Evolutionary conservation across 768 basidiomycete species (phyloP), one percentile per base, ranked within the genome.

Genomic region (Leucocoprinus birnbaumii): DNA sequence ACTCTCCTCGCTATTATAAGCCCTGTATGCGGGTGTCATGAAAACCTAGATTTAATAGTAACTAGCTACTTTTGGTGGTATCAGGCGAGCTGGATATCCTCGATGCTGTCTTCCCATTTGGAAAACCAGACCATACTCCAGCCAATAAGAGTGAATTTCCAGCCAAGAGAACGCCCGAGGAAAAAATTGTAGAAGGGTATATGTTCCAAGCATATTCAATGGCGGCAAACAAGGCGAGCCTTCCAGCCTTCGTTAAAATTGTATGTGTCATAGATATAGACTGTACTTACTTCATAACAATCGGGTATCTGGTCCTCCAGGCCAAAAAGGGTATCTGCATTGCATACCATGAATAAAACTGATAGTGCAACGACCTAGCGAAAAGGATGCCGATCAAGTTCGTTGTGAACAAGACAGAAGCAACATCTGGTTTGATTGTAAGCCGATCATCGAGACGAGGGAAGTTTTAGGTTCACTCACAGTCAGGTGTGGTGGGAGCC

Each of bases 331-430:
- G 93, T 31, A 96, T 68, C 62, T 95, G 92, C 54, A 91, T 87
- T 9, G 88, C 91, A 66, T 98, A 98, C 97, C 97, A 99, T 4
- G 91, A 86, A 68, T 97, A 97, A 70, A 99, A 99, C 62, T 99
- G 97, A 66, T 98, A 98, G 66, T 99, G 97, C 42, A 99, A 73
- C 9, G 96, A 98, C 18, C 97, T 84, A 19, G 97, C 92, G 66
- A 91, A 97, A 6, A 91, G 59, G 34, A 98, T 88, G 16, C 97
- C 97, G 50, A 97, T 86, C 37, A 98, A 67, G 65, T 98, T 98
- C 14, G 89, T 89, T 1, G 92, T 95, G 74, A 92, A 93, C 4
- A 98, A 76, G 21, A 94, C 77, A 1, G 89, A 89, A 18, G 85
- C 80, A 48, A 89, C 77, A 62, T 89, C 95, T 96, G 21, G 37